A percentile compares a stretch with the other conserved stretches of the same genome.
These are phyloP conservation scores for Neurospora sp. DNA, from an alignment of 495 filamentous ascomycete species.

Conservation along the genomic window DNA sequence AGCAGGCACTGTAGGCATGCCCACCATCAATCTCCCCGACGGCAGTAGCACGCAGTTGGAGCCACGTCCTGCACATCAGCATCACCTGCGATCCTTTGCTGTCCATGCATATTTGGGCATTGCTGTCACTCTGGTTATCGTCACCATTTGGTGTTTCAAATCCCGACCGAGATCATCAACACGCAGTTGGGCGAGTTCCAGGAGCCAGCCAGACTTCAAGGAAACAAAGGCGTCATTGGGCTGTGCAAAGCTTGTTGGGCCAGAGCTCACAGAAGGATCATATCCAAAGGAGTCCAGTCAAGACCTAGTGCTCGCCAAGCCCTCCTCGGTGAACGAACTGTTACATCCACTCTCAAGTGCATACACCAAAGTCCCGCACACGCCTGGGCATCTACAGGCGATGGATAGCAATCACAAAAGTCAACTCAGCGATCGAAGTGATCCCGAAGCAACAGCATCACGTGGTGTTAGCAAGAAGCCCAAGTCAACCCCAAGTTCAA, in stretches of 20 bases:
- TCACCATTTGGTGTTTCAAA: conserved; percentile 2
- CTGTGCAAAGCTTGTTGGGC: not conserved
- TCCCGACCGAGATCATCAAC: not conserved
- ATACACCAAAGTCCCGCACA: not conserved
- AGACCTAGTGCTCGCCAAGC: not conserved
- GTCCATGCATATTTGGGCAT: conserved; percentile 23
- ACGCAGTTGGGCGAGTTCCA: not conserved
- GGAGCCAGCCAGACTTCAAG: not conserved
- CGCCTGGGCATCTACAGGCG: conserved; percentile 1
- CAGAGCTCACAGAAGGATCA: not conserved
- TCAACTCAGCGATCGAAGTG: conserved; percentile 1
- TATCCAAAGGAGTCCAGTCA: not conserved
- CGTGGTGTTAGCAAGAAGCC: conserved; percentile 19
- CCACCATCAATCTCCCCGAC: conserved; percentile 27
- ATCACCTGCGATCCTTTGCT: conserved; percentile 2
- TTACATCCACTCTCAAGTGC: not conserved
- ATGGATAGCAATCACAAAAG: conserved; percentile 14
- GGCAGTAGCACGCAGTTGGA: conserved; percentile 25
- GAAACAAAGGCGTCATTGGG: not conserved
- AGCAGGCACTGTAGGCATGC: conserved; percentile 29
- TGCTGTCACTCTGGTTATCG: conserved; percentile 18
- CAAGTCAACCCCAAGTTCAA: not conserved
- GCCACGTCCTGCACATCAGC: conserved; percentile 3
- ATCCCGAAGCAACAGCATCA: conserved; percentile 18
- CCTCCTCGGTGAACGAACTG: not conserved